These are phyloP conservation scores for Rhynchosporium graminicola DNA, from an alignment of 2,329 filamentous ascomycete species.

Conservation along the genomic window DNA sequence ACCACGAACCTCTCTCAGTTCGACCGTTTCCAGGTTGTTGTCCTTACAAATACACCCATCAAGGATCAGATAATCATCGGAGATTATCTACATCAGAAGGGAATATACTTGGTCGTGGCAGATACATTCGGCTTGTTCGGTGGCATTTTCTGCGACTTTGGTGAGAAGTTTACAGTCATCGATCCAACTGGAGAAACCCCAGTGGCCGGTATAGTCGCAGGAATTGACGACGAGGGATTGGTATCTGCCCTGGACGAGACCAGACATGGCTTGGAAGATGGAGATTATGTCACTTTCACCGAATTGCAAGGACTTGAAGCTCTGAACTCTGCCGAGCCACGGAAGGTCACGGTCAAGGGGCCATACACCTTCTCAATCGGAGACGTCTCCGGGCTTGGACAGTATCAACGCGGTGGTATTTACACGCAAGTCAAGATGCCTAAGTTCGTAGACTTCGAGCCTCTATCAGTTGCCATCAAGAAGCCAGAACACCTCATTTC, in stretches of 20 bases:
- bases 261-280: slow-evolving; percentile 91
- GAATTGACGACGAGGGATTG: slow-evolving; percentile 83
- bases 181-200: slow-evolving; percentile 91
- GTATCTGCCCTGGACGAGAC: slow-evolving; percentile 95
- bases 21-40: slow-evolving; percentile 89
- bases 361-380: slow-evolving; percentile 98
- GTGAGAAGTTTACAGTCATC: slow-evolving; percentile 86
- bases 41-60: slow-evolving; percentile 82
- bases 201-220: slow-evolving; percentile 83
- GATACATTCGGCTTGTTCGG: slow-evolving; percentile 95
- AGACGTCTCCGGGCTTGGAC: slow-evolving; percentile 81
- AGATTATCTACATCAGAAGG: slow-evolving; percentile 92
- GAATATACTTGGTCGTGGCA: slow-evolving; percentile 84
- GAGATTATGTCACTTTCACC: slow-evolving; percentile 92
- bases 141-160: slow-evolving; percentile 96
- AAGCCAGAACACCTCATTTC: slow-evolving; percentile 89
- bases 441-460: slow-evolving; percentile 86
- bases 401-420: slow-evolving; percentile 85
- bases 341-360: slow-evolving; percentile 90
- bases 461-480: slow-evolving; percentile 74
- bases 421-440: slow-evolving; percentile 99
- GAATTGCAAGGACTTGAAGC: slow-evolving; percentile 91
- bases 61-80: slow-evolving; percentile 80
- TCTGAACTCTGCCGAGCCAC: slow-evolving; percentile 79
- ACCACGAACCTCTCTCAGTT: slow-evolving; percentile 76